Evolutionary conservation across 331 rosid genomes (phyloP), one percentile per base, ranked within the genome.

Genomic region (Pyrus hybrid): DNA sequence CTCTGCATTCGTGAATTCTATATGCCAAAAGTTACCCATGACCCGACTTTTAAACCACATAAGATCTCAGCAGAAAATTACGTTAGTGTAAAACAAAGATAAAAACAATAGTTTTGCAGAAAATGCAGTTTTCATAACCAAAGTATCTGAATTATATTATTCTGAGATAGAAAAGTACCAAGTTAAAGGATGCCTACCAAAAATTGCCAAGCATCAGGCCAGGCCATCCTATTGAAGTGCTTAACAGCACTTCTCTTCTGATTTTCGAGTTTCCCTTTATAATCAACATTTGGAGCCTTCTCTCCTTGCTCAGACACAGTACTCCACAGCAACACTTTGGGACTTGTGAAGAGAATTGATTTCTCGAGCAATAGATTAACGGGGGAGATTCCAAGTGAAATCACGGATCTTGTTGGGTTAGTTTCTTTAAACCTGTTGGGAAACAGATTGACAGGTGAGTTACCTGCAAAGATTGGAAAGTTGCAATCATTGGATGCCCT

Each of bases 271-370:
- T 92, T 92, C 81, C 97, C 97, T 81, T 82, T 92, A 80, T 92
- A 92, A 74, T 88, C 97, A 84, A 92, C 91, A 83, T 90, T 92
- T 20, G 93, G 97, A 76, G 96, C 91, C 81, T 82, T 92, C 84
- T 90, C 96, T 71, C 89, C 97, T 72, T 92, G 97, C 78, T 92
- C 97, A 47, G 97, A 92, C 51, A 88, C 96, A 76, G 86, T 91
- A 88, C 82, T 91, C 97, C 29, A 90, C 93, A 51, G 97, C 90
- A 82, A 91, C 28, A 68, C 5, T 60, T 12, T 73, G 21, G 43
- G 41, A 29, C 68, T 29, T 13, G 41, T 63, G 29, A 63, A 29
- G 68, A 63, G 68, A 18, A 63, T 76, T 66, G 79, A 83, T 72
- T 26, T 80, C 8, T 83, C 79, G 18, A 21, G 35, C 28, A 79